phyloP scores from a whole-genome alignment of 1,139 yeast species.

The Blastobotrys aristatus region DNA sequence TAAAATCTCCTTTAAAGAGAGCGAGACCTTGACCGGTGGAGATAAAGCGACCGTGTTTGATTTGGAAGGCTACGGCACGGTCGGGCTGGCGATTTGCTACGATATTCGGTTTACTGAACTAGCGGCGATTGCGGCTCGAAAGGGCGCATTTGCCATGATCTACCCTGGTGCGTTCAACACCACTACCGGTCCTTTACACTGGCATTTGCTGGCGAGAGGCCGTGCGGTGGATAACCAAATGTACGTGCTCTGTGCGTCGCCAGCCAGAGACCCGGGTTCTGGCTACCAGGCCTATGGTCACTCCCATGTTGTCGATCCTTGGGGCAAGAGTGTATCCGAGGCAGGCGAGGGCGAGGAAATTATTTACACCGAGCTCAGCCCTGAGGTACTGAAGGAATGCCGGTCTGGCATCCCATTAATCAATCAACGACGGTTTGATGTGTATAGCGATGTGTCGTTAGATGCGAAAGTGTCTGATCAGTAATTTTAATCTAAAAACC shows the following conservation, averaged over 20 bases:
- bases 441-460: slow-evolving; percentile 64
- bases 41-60: slow-evolving; percentile 70
- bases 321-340: slow-evolving; percentile 72
- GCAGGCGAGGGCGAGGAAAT: slow-evolving; percentile 85
- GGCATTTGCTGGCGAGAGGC: slow-evolving; percentile 82
- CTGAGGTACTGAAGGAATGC: slow-evolving; percentile 52
- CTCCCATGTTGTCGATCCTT: slow-evolving; percentile 80
- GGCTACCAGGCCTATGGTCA: slow-evolving; percentile 93
- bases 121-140: slow-evolving; percentile 74
- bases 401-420: slow-evolving; percentile 75
- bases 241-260: slow-evolving; percentile 77
- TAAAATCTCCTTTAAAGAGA: slow-evolving; percentile 82
- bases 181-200: slow-evolving; percentile 91
- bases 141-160: slow-evolving; percentile 76
- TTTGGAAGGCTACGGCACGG: slow-evolving; percentile 63
- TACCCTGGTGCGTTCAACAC: slow-evolving; percentile 97
- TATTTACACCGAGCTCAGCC: slow-evolving; percentile 72
- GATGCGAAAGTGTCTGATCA: slow-evolving; percentile 33
- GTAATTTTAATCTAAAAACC: slow-evolving; percentile 8
- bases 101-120: slow-evolving; percentile 91
- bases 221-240: slow-evolving; percentile 88
- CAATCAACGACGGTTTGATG: slow-evolving; percentile 77
- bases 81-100: slow-evolving; percentile 89
- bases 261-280: slow-evolving; percentile 69
- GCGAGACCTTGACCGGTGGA: slow-evolving; percentile 70